Evolutionary conservation across 352 stramenopile species (phyloP), one percentile per base, ranked within the genome.

Genomic region (Phytopythium oedochilum): DNA sequence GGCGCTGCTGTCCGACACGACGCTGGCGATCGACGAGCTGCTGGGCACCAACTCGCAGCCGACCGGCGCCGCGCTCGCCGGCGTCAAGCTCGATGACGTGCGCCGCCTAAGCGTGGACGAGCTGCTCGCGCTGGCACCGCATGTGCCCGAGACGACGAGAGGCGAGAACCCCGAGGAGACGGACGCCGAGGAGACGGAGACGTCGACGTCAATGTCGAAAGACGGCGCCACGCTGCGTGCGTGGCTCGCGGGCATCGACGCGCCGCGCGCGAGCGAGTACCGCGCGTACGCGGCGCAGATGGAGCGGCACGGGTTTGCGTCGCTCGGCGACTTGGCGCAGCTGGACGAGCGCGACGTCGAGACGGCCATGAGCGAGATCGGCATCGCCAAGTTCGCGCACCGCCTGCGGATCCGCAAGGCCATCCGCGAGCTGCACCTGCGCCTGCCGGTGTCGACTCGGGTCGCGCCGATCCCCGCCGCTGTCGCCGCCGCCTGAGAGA

Each of bases 311-410:
- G 80, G 80, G 22, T 91, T 91, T 55, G 31, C 73, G 22, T 74
- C 64, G 7, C 63, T 86, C 9, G 64, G 70, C 15, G 78, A 91
- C 31, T 51, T 91, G 14, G 74, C 73, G 34, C 64, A 86, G 51
- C 63, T 91, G 31, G 75, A 81, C 42, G 76, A 89, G 26, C 65
- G 75, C 28, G 76, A 91, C 47, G 77, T 91, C 31, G 81, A 91
- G 62, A 67, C 83, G 47, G 75, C 76, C 47, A 86, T 91, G 73
- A 89, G 76, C 43, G 78, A 89, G 61, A 63, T 88, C 20, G 81
- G 78, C 43, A 83, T 91, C 45, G 63, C 77, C 64, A 89, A 89
- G 64, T 91, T 91, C 47, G 77, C 78, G 31, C 81, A 91, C 64
- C 64, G 81, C 22, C 63, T 82, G 32, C 73, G 81, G 22, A 72